Conservation (phyloP, 1,284 basidiomycete genomes). For the Boletus mariae region DNA sequence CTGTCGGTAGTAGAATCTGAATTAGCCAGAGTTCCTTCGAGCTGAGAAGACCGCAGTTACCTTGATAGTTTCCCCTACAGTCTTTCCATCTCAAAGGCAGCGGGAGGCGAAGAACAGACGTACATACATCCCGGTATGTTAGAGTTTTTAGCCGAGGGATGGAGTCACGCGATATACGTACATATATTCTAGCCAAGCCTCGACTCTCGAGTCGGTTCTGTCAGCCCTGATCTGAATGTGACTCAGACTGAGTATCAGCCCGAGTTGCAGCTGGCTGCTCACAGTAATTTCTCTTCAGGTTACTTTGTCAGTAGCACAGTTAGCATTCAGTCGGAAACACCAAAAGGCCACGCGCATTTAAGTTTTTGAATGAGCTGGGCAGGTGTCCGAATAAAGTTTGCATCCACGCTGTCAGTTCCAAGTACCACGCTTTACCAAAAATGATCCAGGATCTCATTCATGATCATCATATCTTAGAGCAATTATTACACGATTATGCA, state of each 20-base stretch:
- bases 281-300: too few species aligned
- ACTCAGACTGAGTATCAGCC: too few species aligned
- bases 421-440: neutral
- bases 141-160: neutral
- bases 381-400: neutral
- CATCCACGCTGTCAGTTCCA: neutral
- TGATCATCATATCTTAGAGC: neutral
- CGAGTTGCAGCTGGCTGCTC: too few species aligned
- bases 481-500: neutral
- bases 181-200: neutral
- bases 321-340: too few species aligned
- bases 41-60: neutral
- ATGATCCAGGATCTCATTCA: neutral
- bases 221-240: too few species aligned
- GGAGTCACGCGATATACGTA: constrained; percentile 4
- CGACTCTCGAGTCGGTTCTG: too few species aligned
- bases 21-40: neutral
- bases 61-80: constrained; percentile 11
- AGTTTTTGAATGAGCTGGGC: neutral
- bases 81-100: constrained; percentile 9
- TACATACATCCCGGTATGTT: neutral
- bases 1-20: neutral
- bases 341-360: neutral
- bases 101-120: constrained; percentile 12
- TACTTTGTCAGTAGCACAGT: too few species aligned